phyloP scores from a whole-genome alignment of 2,329 filamentous ascomycete genomes.

The Graphilbum ipis-grandicollis region DNA sequence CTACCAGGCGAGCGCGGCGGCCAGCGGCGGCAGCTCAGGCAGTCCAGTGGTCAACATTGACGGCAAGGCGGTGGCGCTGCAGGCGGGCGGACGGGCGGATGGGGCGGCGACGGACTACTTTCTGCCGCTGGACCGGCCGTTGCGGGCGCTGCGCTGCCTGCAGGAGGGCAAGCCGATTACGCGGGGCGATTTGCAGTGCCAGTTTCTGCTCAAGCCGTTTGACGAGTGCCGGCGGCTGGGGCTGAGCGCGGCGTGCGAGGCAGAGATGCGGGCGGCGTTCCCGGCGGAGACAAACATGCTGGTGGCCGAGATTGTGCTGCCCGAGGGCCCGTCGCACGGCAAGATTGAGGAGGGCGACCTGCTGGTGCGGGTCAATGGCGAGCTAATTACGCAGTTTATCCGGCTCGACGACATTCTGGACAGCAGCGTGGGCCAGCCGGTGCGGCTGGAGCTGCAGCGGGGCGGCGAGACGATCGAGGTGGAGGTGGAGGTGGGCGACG shows the following conservation, averaged over 20 bases:
- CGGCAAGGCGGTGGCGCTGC: conserved; percentile 77
- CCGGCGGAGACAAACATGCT: conserved; percentile 94
- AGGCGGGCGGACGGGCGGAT: conserved; percentile 85
- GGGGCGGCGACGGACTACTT: conserved; percentile 97
- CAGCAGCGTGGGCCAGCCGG: conserved; percentile 61
- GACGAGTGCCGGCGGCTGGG: conserved; percentile 89
- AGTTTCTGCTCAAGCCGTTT: conserved; percentile 93
- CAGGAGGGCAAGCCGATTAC: conserved; percentile 57
- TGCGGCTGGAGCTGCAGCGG: conserved; percentile 70
- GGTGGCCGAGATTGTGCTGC: conserved; percentile 86
- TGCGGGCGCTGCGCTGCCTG: conserved; percentile 74
- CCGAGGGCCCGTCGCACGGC: conserved; percentile 69
- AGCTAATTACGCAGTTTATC: conserved; percentile 85
- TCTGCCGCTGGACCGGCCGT: conserved; percentile 75
- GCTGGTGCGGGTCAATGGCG: conserved; percentile 79
- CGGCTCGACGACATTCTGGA: conserved; percentile 83
- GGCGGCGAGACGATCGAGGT: conserved; percentile 79
- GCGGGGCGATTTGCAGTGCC: conserved; percentile 94
- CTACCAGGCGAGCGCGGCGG: conserved; percentile 93
- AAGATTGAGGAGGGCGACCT: conserved; percentile 93
- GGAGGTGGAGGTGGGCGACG: conserved; percentile 68
- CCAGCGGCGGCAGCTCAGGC: conserved; percentile 88
- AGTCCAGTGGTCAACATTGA: conserved; percentile 95
- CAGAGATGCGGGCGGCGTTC: conserved; percentile 63
- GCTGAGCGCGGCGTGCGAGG: conserved; percentile 71